Evolutionary conservation across 768 basidiomycete genomes (phyloP), one percentile per base, ranked within the genome.

Genomic region (Lactarius deliciosus): DNA sequence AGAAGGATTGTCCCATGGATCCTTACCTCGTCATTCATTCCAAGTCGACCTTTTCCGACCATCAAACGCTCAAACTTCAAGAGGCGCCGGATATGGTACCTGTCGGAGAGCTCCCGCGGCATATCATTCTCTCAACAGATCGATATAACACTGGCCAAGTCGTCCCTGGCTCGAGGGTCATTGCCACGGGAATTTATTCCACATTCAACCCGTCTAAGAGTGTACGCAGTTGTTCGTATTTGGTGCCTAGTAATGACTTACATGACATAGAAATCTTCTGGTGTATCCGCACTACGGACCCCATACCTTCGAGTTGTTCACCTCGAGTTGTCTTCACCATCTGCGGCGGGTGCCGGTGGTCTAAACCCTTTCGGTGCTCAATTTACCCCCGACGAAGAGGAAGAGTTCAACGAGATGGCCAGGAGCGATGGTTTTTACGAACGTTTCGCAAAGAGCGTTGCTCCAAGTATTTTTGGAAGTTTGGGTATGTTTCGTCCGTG

Each of bases 11-110:
- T 74, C 95, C 95, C 0, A 76, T 98, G 62, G 97, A 98, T 75
- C 97, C 97, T 1, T 99, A 96, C 78, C 82, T 94, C 61, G 96
- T 99, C 74, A 81, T 98, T 18, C 97, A 99, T 76, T 90, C 94
- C 43, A 92, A 94, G 77, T 98, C 94, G 38, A 82, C 85, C 7
- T 99, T 98, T 74, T 90, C 95, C 9, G 97, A 99, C 74, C 95
- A 97, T 71, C 97, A 99, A 77, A 91, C 86, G 13, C 83, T 99
- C 72, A 99, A 99, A 76, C 84, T 99, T 15, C 97, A 99, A 77
- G 97, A 99, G 77, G 96, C 96, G 20, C 97, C 97, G 0, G 97
- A 99, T 76, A 97, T 98, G 94, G 97, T 99, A 1, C 97, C 97
- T 0, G 96, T 98, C 30, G 97, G 97, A 82, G 97, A 99, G 74